A percentile compares a stretch with the other conserved stretches of the same genome.
These are phyloP conservation scores for Thermothelomyces thermophilus DNA, from an alignment of 2,329 filamentous ascomycete species.

Conservation along the genomic window DNA sequence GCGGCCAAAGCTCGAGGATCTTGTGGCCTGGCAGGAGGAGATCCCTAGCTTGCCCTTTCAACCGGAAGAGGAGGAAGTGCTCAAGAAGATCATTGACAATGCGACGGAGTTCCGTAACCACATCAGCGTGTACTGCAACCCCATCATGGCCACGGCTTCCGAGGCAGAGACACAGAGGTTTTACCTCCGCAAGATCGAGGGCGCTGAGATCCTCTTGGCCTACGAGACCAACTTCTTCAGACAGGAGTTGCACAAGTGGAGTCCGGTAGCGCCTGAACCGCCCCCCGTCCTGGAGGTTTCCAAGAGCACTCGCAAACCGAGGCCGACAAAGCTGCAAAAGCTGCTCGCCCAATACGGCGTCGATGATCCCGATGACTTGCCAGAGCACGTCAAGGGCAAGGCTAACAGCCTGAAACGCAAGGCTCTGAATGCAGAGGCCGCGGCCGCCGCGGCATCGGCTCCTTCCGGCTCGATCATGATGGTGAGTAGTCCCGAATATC, in stretches of 20 bases:
- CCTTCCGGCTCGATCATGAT: slow-evolving; percentile 21
- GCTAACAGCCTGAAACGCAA: slow-evolving; percentile 68
- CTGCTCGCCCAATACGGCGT: slow-evolving; percentile 84
- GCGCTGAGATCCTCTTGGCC: slow-evolving; percentile 84
- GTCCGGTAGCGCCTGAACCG: slow-evolving; percentile 76
- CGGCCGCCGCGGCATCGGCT: slow-evolving; percentile 33
- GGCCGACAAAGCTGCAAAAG: slow-evolving; percentile 95
- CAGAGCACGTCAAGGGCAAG: slow-evolving; percentile 74
- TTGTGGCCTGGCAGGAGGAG: slow-evolving; percentile 78
- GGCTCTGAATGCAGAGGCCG: slow-evolving; percentile 52
- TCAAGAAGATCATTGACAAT: slow-evolving; percentile 80
- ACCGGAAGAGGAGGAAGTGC: slow-evolving; percentile 83
- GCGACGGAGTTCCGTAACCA: slow-evolving; percentile 79
- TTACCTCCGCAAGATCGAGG: slow-evolving; percentile 94
- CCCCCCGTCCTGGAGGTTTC: slow-evolving; percentile 84
- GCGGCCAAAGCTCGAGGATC: slow-evolving; percentile 86
- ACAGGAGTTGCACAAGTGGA: slow-evolving; percentile 92
- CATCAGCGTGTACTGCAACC: slow-evolving; percentile 73
- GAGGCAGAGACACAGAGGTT: slow-evolving; percentile 89
- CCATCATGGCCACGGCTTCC: slow-evolving; percentile 70
- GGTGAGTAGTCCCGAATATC: slow-evolving; percentile 33
- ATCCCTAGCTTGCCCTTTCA: slow-evolving; percentile 80
- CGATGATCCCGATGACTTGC: slow-evolving; percentile 83
- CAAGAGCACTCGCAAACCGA: slow-evolving; percentile 86
- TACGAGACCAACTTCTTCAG: slow-evolving; percentile 98